Base-by-base conservation (phyloP, 2,329 filamentous ascomycete genomes). In the Colletotrichum melonis region DNA sequence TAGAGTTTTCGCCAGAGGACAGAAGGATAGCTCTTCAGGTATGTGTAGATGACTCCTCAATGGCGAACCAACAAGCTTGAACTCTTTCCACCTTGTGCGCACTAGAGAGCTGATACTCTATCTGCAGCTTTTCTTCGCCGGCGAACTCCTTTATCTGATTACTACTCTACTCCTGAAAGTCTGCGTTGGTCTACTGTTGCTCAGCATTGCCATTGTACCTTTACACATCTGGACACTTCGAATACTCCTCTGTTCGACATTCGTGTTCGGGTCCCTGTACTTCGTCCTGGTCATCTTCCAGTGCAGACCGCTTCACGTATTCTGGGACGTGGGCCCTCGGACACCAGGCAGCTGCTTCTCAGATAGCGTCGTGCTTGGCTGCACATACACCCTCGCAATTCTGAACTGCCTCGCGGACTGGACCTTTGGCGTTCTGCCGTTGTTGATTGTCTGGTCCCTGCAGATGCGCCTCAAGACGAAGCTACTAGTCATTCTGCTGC, bases 201-300 rank as follows among this genome's bases (percentile, higher is more conserved):
- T 85, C 19, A 83, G 84, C 65, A 81, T 86, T 67, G 81, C 83
- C 16, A 78, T 82, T 71, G 76, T 79, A 16, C 78, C 76, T 14
- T n/a, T 52, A 4, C 63, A 86, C 66, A 75, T 79, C n/a, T 79
- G 77, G 76, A 81, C 82, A 67, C 72, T 86, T 24, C 82, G 83
- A 67, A 42, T 74, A 3, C 79, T 81, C n/a, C 79, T 83, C 63
- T 58, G 77, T 30, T 74, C 81, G 63, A 84, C 82, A 19, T 76
- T 83, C 35, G 62, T 82, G 28, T 82, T 81, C 9, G 81, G 82
- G 32, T 12, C 79, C 22, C 75, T 78, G 56, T 85, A 85, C 73
- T 82, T 85, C 74, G 80, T 86, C 67, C 81, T 84, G 66, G 80
- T 80, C 11, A 73, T 83, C 28, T 81, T 85, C 62, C 82, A 85